Evolutionary conservation across 2,329 filamentous ascomycete genomes (phyloP), one percentile per base, ranked within the genome.

Genomic region (Fusarium sp.): DNA sequence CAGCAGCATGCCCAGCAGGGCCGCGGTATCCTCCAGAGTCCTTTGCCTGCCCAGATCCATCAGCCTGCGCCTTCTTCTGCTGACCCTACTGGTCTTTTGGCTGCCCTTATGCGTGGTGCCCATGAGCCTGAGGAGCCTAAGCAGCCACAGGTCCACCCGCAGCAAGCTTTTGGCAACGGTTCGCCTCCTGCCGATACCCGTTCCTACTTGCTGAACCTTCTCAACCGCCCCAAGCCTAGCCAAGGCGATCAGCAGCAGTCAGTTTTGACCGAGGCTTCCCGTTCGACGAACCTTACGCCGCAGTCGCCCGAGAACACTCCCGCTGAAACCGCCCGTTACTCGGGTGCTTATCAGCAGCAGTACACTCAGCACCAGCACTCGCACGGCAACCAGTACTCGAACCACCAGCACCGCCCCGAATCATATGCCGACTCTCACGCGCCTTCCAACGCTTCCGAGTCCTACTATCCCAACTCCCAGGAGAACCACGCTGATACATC

Each of bases 121-220:
- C 77, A 84, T 69, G 85, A 87, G 64, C 78, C 81, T 30, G 86
- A 88, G 42, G 79, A 81, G 60, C 67, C 81, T 10, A 78, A 77
- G 65, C 74, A 74, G 41, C 49, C 75, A 70, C 75, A 44, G 51
- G 72, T 42, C 18, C 66, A 58, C 56, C 74, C 65, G 51, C 58
- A 74, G 46, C 78, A 75, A 57, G 73, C 81, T 41, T 87, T 86
- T 81, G 83, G 80, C 68, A 80, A 83, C 27, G 82, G 83, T 34
- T 83, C 87, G 45, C 87, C 88, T 56, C 81, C 87, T 24, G 86
- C 89, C 48, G 91, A 94, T 78, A 93, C 94, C 7, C 92, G 97
- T 79, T 91, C 95, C 69, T 92, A 96, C 77, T 85, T 99, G 49
- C 88, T 98, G 67, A 92, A 93, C 74, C 85, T 98, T 62, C 87